phyloP scores from a whole-genome alignment of 768 basidiomycete species.

The Tulasnella calospora region DNA sequence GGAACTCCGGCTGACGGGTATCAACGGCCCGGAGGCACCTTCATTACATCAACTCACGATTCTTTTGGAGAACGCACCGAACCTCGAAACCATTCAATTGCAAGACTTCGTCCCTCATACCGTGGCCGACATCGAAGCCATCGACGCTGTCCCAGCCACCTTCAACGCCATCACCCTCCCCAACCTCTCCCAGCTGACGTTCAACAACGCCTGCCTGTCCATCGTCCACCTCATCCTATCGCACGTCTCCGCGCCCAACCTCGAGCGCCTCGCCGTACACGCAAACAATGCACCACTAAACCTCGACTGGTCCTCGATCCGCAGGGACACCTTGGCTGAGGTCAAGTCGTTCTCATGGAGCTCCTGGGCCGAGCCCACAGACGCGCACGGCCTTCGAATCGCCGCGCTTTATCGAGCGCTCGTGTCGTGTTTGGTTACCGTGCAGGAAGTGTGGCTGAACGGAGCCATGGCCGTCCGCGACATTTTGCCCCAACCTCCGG shows the following conservation, averaged over 20 bases:
- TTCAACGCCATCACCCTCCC: neutral
- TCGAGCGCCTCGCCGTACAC: neutral
- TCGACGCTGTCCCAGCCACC: neutral
- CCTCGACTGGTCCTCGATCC: neutral
- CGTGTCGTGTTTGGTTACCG: neutral
- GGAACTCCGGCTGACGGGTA: neutral
- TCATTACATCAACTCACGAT: neutral
- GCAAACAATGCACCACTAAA: neutral
- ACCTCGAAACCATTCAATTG: neutral
- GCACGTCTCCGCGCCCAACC: neutral
- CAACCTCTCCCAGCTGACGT: neutral
- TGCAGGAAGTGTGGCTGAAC: neutral
- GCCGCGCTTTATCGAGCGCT: neutral
- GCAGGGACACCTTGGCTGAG: neutral
- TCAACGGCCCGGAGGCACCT: neutral
- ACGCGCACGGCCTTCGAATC: neutral
- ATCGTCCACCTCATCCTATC: neutral
- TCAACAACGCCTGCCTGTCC: conserved; percentile 6
- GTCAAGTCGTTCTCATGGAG: neutral
- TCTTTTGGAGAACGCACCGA: neutral
- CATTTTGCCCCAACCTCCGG: neutral
- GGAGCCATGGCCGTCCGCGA: neutral
- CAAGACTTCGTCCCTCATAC: neutral
- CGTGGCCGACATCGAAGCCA: neutral
- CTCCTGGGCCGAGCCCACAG: neutral